Evolutionary conservation across 805 yeast species (phyloP).

Genomic region (Clavispora carvajalis): DNA sequence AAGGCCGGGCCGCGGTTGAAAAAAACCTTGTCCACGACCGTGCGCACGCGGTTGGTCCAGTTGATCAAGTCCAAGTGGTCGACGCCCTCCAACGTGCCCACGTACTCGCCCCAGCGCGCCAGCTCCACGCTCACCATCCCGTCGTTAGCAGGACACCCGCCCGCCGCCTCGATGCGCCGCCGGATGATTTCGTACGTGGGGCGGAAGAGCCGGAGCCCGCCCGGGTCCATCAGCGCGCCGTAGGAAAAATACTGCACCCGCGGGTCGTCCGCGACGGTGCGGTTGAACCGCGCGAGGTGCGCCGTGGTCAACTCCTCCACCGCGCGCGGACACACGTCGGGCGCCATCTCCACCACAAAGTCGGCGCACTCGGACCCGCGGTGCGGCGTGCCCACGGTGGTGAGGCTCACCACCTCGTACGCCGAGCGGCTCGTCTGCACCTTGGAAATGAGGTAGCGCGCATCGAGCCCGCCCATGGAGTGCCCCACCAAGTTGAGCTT

Average conservation of each 20-base stretch:
- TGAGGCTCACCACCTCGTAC: slow-evolving; percentile 64
- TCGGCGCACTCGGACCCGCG: slow-evolving; percentile 83
- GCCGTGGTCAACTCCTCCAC: slow-evolving; percentile 64
- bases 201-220: slow-evolving; percentile 55
- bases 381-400: slow-evolving; percentile 88
- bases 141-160: slow-evolving; percentile 45
- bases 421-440: slow-evolving; percentile 29
- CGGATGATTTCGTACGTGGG: slow-evolving; percentile 62
- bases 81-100: slow-evolving; percentile 71
- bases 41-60: slow-evolving; percentile 58
- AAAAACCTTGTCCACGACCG: slow-evolving; percentile 26
- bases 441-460: slow-evolving; percentile 65
- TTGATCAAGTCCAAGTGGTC: slow-evolving; percentile 87
- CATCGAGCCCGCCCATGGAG: slow-evolving; percentile 92
- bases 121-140: slow-evolving; percentile 80
- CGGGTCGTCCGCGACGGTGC: slow-evolving; percentile 47
- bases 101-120: slow-evolving; percentile 77
- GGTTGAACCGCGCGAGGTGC: slow-evolving; percentile 51
- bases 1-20: slow-evolving; percentile 38
- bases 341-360: slow-evolving; percentile 37
- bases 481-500: slow-evolving; percentile 78
- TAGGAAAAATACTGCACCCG: slow-evolving; percentile 72
- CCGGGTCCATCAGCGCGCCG: slow-evolving; percentile 70
- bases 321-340: slow-evolving; percentile 23
- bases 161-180: slow-evolving; percentile 7